phyloP scores from a whole-genome alignment of 2,329 filamentous ascomycete species.

The Colletotrichum agaves region DNA sequence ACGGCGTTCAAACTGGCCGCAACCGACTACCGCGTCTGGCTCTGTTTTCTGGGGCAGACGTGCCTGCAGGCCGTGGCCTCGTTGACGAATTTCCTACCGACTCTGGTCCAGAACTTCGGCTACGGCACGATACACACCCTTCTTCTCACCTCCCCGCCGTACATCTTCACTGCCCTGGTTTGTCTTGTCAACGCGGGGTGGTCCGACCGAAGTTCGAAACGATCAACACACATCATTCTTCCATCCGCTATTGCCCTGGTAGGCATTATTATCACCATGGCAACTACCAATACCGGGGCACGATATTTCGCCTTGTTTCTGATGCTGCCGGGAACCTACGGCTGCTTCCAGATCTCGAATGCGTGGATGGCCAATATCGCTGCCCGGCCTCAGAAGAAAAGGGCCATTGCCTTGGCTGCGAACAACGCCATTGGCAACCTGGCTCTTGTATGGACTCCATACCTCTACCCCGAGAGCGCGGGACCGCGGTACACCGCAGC shows the following conservation, averaged over 20 bases:
- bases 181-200: neutral
- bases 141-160: neutral
- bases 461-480: conserved; percentile 40
- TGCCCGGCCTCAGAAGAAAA: conserved; percentile 42
- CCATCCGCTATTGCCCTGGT: neutral
- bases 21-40: neutral
- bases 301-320: conserved; percentile 42
- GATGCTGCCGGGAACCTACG: conserved; percentile 40
- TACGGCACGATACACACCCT: neutral
- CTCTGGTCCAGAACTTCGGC: neutral
- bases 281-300: conserved; percentile 7
- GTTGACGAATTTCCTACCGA: neutral
- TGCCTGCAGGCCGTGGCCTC: neutral
- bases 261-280: neutral
- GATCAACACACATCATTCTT: neutral
- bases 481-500: conserved; percentile 41
- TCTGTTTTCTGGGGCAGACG: neutral
- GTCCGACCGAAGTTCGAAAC: neutral
- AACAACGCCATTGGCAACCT: conserved; percentile 43
- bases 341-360: conserved; percentile 42
- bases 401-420: conserved; percentile 42
- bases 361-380: conserved; percentile 45
- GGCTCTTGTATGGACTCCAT: conserved; percentile 43
- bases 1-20: neutral
- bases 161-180: neutral